Base-by-base conservation (phyloP, 306 rosid genomes). In the Cotoneaster glaucophyllus region DNA sequence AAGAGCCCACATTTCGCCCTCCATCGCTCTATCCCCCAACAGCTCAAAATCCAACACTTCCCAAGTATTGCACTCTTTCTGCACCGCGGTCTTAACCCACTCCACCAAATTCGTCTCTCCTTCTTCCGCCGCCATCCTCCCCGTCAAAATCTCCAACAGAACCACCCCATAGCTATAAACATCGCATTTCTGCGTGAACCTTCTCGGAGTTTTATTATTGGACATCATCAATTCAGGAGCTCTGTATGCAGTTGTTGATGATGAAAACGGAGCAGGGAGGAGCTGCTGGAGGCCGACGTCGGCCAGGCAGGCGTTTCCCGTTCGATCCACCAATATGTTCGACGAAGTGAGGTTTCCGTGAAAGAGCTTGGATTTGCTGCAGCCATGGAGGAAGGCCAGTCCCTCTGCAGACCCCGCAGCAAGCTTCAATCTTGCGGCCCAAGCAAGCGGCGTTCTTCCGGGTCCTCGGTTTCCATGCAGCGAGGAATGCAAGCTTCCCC, bases 401-500 rank as follows among this genome's bases (percentile, higher is more conserved):
- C 74, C 82, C 24, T 50, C 21, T 1, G 85, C 79, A 4, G 77
- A 61, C 24, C 74, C 77, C 5, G 73, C 74, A 19, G 79, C 82
- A 6, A 78, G 63, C 11, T 56, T 78, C 31, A 82, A 41, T 64
- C 82, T 68, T 17, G 82, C 44, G 11, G 54, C 9, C 82, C 85
- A 82, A 24, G 56, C 79, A 61, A 82, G 37, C 12, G 59, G 69
- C 0, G 70, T 53, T 48, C 80, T 78, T 54, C 82, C 82, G 4
- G 85, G 82, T 39, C 85, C 82, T 65, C 85, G 56, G 45, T 78
- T 69, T 59, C 82, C 85, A 11, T 81, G 85, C 17, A 81, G 9
- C 17, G 50, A 66, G 25, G 53, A 34, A 48, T 77, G 34, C 7
- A 81, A 53, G 78, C 75, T 81, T 58, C 81, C 84, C 4, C 17